phyloP scores from a whole-genome alignment of 768 basidiomycete species.

The Lepiota brunneoincarnata region DNA sequence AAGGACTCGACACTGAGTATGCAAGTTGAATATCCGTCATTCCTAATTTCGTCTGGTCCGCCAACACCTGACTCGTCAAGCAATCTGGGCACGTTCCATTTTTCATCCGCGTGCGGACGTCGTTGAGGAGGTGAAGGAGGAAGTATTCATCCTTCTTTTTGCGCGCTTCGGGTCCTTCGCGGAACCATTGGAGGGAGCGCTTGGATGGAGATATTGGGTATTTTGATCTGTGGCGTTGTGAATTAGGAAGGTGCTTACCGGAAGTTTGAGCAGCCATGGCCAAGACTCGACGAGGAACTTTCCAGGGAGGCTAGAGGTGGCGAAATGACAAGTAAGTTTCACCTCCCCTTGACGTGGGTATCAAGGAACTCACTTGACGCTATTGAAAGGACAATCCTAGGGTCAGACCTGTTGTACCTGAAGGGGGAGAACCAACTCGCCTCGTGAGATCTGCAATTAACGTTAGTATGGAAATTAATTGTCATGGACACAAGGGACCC shows the following conservation, averaged over 20 bases:
- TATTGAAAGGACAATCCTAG: background rate
- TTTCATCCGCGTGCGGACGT: conserved; percentile 21
- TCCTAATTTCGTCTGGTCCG: conserved; percentile 37
- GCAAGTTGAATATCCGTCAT: conserved; percentile 42
- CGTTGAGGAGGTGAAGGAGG: conserved; percentile 22
- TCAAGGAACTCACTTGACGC: conserved; percentile 8
- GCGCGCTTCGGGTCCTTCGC: conserved; percentile 21
- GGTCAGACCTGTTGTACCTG: background rate
- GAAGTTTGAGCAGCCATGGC: conserved; percentile 11
- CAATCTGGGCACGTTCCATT: conserved; percentile 22
- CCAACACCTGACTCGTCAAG: conserved; percentile 36
- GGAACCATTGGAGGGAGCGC: conserved; percentile 30
- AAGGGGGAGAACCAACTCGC: background rate
- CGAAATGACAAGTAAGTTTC: background rate
- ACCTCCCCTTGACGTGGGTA: background rate
- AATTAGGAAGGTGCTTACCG: conserved; percentile 5
- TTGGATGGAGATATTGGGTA: conserved; percentile 3
- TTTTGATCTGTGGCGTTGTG: background rate
- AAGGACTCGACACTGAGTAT: conserved; percentile 30
- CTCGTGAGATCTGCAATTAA: conserved; percentile 6
- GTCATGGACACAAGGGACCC: conserved; percentile 14
- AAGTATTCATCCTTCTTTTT: conserved; percentile 21
- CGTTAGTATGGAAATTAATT: background rate
- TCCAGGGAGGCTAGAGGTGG: conserved; percentile 10
- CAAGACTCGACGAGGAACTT: conserved; percentile 11